Percentiles rank a stretch among this genome's conserved stretches.
phyloP scores from a whole-genome alignment of 768 basidiomycete species.

The Crassisporium funariophilum region DNA sequence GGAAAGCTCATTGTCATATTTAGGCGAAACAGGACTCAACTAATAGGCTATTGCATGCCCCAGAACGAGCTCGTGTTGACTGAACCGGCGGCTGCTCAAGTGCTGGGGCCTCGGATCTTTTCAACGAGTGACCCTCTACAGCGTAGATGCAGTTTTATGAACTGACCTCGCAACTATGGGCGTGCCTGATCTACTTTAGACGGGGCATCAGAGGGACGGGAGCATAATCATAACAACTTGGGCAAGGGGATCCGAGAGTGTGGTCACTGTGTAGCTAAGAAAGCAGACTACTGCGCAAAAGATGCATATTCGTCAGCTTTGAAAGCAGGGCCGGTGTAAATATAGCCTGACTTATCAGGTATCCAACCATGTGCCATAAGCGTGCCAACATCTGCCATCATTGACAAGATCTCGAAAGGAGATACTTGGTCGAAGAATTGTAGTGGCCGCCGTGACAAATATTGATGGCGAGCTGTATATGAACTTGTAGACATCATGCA shows the following conservation, averaged over 20 bases:
- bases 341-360: slow-evolving; percentile 13
- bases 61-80: no score
- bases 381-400: slow-evolving; percentile 7
- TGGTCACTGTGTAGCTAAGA: slow-evolving; percentile 13
- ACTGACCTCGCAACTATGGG: slow-evolving; percentile 6
- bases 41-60: no score
- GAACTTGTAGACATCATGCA: slow-evolving; percentile 11
- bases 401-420: background rate
- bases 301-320: slow-evolving; percentile 19
- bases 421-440: slow-evolving; percentile 3
- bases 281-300: slow-evolving; percentile 15
- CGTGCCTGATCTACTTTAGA: slow-evolving; percentile 16
- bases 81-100: no score
- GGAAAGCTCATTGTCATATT: no score
- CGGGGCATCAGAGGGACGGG: slow-evolving; percentile 7
- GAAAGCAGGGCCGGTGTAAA: slow-evolving; percentile 7
- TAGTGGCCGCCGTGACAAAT: slow-evolving; percentile 20
- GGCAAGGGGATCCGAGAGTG: slow-evolving; percentile 13
- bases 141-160: no score
- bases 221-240: slow-evolving; percentile 1
- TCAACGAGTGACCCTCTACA: no score
- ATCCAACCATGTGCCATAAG: slow-evolving; percentile 21
- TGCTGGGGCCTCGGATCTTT: no score
- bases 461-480: slow-evolving; percentile 14
- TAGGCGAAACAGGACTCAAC: no score